These are phyloP conservation scores for Xylaria sp. DNA, from an alignment of 2,329 filamentous ascomycete genomes.

Conservation along the genomic window DNA sequence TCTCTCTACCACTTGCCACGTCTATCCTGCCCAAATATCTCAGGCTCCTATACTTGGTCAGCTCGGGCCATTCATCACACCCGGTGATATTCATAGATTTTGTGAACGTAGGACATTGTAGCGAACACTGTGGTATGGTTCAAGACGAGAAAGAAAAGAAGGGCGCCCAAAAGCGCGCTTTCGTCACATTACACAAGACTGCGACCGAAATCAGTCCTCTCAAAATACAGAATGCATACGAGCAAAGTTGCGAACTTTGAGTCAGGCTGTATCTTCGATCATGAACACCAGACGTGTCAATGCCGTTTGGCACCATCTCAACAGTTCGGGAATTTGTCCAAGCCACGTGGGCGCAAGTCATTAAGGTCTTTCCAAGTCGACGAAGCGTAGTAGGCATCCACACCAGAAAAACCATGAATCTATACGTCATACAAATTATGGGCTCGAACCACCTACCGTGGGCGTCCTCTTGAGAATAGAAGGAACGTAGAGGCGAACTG, in stretches of 20 bases:
- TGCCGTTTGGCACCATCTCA: slow-evolving; percentile 12
- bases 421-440: slow-evolving; percentile 6
- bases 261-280: not conserved
- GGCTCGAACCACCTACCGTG: slow-evolving; percentile 2
- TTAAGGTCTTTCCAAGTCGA: slow-evolving; percentile 2
- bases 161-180: not conserved
- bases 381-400: not conserved
- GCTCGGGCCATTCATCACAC: not conserved
- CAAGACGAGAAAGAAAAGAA: not conserved
- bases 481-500: not conserved
- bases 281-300: slow-evolving; percentile 23
- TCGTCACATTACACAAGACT: not conserved
- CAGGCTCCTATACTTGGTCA: slow-evolving; percentile 3
- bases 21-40: slow-evolving; percentile 16
- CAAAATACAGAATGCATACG: not conserved
- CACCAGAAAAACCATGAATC: too few species aligned
- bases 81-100: not conserved
- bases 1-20: slow-evolving; percentile 25
- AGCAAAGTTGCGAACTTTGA: not conserved
- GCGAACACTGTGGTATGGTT: slow-evolving; percentile 4
- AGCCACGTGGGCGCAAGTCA: slow-evolving; percentile 10
- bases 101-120: not conserved
- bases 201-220: not conserved
- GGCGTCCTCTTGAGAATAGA: slow-evolving; percentile 14
- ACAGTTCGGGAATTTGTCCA: slow-evolving; percentile 6